phyloP scores from a whole-genome alignment of 768 basidiomycete species.

The Hypholoma fasciculare region DNA sequence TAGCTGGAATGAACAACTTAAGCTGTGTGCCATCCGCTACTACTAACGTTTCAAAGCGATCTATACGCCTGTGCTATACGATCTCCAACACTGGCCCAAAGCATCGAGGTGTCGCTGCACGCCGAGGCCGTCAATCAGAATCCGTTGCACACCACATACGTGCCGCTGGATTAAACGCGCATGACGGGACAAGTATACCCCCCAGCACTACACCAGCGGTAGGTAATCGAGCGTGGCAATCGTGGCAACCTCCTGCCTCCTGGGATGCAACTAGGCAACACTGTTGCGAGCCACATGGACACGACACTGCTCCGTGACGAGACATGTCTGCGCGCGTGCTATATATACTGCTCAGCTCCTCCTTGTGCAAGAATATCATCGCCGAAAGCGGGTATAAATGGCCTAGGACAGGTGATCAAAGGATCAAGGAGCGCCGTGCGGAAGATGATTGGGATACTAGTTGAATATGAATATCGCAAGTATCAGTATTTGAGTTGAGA shows the following conservation, averaged over 20 bases:
- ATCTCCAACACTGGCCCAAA: not conserved
- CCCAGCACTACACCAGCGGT: not conserved
- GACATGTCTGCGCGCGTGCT: not conserved
- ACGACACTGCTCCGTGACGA: not conserved
- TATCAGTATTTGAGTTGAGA: too few relatives aligned
- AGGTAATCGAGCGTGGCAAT: conserved; percentile 8
- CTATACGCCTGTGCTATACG: too few relatives aligned
- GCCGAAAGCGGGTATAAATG: not conserved
- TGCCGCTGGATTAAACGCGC: not conserved
- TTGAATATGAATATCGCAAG: too few relatives aligned
- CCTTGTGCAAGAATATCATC: not conserved
- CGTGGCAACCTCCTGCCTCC: not conserved
- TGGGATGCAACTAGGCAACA: conserved; percentile 3
- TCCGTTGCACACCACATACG: not conserved
- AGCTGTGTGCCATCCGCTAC: too few relatives aligned
- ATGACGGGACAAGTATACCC: conserved; percentile 1
- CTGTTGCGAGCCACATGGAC: not conserved
- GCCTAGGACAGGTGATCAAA: not conserved
- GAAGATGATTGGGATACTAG: too few relatives aligned
- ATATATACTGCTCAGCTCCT: not conserved
- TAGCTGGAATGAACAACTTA: too few relatives aligned
- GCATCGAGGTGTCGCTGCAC: not conserved
- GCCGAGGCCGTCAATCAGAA: not conserved
- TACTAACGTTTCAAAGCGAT: too few relatives aligned
- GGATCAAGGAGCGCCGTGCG: conserved; percentile 2